Evolutionary conservation across 345 rosid species (phyloP), one percentile per base, ranked within the genome.

Genomic region (Boechera stricta): DNA sequence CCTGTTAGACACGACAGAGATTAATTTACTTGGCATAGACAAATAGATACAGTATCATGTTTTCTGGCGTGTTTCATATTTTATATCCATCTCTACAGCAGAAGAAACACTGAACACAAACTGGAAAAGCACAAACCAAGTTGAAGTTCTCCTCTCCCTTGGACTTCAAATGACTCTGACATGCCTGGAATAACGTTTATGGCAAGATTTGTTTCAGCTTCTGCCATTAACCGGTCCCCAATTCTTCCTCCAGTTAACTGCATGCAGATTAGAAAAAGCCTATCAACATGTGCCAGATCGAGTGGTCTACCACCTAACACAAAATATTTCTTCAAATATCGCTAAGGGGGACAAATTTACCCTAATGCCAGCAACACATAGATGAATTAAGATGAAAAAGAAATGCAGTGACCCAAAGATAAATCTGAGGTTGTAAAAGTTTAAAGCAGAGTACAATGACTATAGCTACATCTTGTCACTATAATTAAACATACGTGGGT

Each of bases 61-160:
- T 64, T 63, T 71, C 42, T 64, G 18, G 39, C 9, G 12, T 58
- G 6, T 55, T 38, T 32, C 2, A 66, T 26, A 44, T 57, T 11
- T 8, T 65, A 35, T 38, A 41, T 59, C 24, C 18, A 47, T 73
- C 51, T 51, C 10, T 28, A 61, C 15, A 74, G 48, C 72, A 12
- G n/a, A 74, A 55, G 35, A 79, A 64, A 75, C 52, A 55, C 48
- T 69, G 44, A 73, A 52, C 57, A 52, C 6, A 55, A 58, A 21
- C 5, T 55, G 77, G 44, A 71, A 56, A 68, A 73, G 54, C 62
- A 80, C 88, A 75, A 45, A 95, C 99, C 99, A 44, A 95, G 92
- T 87, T 95, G 99, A 82, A 95, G 98, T 83, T 92, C 98, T 73
- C 99, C 99, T 77, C 98, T 89, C 61, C 99, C 98, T 78, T 95